Conservation (phyloP, 225 moss, liverwort and hornwort genomes). For the Bryoerythrophyllum caledonicum region DNA sequence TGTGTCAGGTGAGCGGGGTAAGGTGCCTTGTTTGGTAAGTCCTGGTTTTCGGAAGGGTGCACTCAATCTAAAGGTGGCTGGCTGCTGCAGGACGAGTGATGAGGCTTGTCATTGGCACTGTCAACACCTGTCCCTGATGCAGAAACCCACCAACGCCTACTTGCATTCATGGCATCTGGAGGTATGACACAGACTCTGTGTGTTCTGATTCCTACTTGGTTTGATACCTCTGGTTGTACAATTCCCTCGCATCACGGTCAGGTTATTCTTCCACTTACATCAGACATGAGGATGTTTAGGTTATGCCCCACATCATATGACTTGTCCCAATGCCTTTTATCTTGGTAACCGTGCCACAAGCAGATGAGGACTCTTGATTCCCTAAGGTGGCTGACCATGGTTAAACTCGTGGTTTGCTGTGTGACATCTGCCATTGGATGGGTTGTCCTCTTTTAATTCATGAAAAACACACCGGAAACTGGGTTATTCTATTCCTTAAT, state of each 20-base stretch:
- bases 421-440: slow-evolving; percentile 1
- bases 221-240: background rate
- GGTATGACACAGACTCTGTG: background rate
- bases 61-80: slow-evolving; percentile 25
- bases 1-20: slow-evolving; percentile 15
- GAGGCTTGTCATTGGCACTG: background rate
- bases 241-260: background rate
- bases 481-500: background rate
- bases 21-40: slow-evolving; percentile 24
- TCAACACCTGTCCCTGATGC: slow-evolving; percentile 2
- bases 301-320: background rate
- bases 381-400: background rate
- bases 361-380: slow-evolving; percentile 15
- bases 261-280: slow-evolving; percentile 1
- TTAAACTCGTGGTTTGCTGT: slow-evolving; percentile 3
- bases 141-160: slow-evolving; percentile 13
- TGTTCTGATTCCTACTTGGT: background rate
- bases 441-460: background rate
- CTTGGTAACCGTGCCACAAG: background rate
- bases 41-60: slow-evolving; percentile 7
- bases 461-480: background rate
- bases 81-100: background rate
- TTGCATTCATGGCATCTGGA: slow-evolving; percentile 1
- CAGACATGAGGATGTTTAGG: background rate
- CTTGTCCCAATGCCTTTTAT: background rate